phyloP scores from a whole-genome alignment of 768 basidiomycete species.

The Lepiota venenata region DNA sequence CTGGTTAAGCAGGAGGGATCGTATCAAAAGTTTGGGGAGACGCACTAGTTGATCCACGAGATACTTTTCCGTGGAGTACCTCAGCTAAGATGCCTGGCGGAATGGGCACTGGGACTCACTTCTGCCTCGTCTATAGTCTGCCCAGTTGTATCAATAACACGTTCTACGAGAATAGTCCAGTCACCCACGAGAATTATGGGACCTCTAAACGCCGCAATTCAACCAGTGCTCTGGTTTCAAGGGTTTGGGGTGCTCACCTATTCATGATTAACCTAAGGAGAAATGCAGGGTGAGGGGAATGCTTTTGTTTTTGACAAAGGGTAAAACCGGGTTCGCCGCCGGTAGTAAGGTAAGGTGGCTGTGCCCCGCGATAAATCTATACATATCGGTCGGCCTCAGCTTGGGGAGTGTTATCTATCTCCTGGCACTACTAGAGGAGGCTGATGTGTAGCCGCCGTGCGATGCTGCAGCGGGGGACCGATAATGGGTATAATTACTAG shows the following conservation, averaged over 20 bases:
- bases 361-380: no score
- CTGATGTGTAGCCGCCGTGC: no score
- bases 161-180: not conserved
- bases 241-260: not conserved
- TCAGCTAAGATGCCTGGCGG: not conserved
- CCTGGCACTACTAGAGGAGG: no score
- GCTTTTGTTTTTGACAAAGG: no score
- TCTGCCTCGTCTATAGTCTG: constrained; percentile 29
- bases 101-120: constrained; percentile 10
- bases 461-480: no score
- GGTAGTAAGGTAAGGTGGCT: no score
- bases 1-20: not conserved
- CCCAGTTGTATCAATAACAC: not conserved
- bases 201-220: constrained; percentile 13
- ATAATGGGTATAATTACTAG: not conserved
- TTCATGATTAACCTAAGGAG: not conserved
- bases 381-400: no score
- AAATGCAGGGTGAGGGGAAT: not conserved
- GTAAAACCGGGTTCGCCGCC: no score
- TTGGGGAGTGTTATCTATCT: no score
- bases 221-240: not conserved
- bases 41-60: constrained; percentile 35
- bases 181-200: constrained; percentile 21
- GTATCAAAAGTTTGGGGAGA: not conserved
- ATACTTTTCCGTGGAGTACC: constrained; percentile 20